phyloP scores from a whole-genome alignment of 2,329 filamentous ascomycete genomes.

The Aspergillus felis region DNA sequence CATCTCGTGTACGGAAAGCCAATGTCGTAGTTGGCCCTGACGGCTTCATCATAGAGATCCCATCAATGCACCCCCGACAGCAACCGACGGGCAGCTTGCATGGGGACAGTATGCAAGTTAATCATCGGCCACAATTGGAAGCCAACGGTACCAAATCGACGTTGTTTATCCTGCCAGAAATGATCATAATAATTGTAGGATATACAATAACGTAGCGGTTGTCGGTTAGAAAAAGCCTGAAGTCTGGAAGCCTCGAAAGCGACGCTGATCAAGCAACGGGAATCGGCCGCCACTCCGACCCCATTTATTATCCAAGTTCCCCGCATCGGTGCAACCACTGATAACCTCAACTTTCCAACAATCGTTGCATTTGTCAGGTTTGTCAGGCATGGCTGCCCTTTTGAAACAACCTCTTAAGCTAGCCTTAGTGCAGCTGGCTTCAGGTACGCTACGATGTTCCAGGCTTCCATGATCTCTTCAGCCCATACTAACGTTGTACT shows the following conservation, averaged over 20 bases:
- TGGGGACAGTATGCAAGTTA: too few relatives aligned
- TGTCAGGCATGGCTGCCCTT: constrained; percentile 48
- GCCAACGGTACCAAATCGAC: too few relatives aligned
- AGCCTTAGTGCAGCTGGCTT: constrained; percentile 75
- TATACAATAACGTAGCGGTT: too few relatives aligned
- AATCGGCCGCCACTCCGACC: not conserved
- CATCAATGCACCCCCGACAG: too few relatives aligned
- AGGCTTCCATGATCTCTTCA: not conserved
- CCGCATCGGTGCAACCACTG: not conserved
- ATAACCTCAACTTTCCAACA: not conserved
- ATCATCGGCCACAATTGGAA: too few relatives aligned
- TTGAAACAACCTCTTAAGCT: constrained; percentile 76
- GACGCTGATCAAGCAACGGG: not conserved
- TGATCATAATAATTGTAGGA: too few relatives aligned
- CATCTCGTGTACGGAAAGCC: too few relatives aligned
- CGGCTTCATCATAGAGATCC: too few relatives aligned
- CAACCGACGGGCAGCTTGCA: too few relatives aligned
- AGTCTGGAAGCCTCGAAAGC: not conserved
- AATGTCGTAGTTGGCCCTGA: too few relatives aligned
- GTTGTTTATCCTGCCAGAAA: too few relatives aligned
- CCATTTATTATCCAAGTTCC: not conserved
- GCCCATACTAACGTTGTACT: constrained; percentile 3
- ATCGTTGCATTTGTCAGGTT: constrained; percentile 1
- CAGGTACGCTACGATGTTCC: constrained; percentile 45
- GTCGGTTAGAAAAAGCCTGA: too few relatives aligned